Evolutionary conservation across 768 basidiomycete species (phyloP).

Genomic region (Panellus pusillus): DNA sequence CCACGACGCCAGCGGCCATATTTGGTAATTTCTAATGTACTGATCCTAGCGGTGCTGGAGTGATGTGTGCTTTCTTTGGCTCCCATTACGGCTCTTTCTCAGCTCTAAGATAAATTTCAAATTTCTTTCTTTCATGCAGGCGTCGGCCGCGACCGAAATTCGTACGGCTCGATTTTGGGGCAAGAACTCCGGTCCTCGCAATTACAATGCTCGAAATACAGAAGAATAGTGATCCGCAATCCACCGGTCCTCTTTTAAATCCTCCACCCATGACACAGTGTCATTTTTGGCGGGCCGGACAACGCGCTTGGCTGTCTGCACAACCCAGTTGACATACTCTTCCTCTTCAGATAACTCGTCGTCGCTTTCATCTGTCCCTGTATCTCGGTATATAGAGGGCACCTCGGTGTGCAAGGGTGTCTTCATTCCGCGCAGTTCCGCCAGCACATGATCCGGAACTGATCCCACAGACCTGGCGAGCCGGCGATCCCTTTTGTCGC

Average conservation of each 20-base stretch:
- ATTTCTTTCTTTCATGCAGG: too few species aligned
- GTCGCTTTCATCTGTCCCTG: not conserved
- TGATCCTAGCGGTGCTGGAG: too few species aligned
- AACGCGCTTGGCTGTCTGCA: constrained; percentile 2
- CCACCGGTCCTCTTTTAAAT: constrained; percentile 11
- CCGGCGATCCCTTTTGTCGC: constrained; percentile 3
- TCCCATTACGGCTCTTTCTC: too few species aligned
- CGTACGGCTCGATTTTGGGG: too few species aligned
- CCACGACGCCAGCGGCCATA: not conserved
- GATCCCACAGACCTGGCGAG: constrained; percentile 11
- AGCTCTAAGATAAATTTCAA: too few species aligned
- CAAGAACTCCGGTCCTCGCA: not conserved
- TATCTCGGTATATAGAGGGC: not conserved
- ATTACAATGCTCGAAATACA: constrained; percentile 6
- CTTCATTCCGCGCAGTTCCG: not conserved
- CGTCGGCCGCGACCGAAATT: not conserved
- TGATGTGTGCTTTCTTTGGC: too few species aligned
- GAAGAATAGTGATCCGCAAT: constrained; percentile 12
- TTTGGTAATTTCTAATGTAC: not conserved
- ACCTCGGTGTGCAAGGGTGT: not conserved
- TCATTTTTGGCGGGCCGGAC: not conserved
- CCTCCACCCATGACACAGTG: constrained; percentile 6
- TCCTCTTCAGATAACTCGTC: constrained; percentile 1
- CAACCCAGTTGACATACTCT: constrained; percentile 4
- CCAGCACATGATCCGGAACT: constrained; percentile 7